phyloP scores from a whole-genome alignment of 331 rosid species.

The Saraca asoca region DNA sequence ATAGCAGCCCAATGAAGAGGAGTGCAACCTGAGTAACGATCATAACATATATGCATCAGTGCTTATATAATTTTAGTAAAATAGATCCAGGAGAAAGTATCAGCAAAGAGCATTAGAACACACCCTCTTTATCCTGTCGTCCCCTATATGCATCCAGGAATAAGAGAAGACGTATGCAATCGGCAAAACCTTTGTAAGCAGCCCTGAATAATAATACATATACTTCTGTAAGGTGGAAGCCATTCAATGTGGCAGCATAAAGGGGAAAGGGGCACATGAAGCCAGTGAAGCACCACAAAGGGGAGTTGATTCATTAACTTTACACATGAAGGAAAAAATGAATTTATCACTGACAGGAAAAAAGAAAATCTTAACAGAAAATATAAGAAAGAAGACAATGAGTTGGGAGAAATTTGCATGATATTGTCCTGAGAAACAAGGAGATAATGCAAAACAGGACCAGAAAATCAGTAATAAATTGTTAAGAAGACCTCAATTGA shows the following conservation, averaged over 20 bases:
- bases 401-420: neutral
- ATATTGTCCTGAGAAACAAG: slow-evolving; percentile 23
- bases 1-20: slow-evolving; percentile 99
- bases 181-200: slow-evolving; percentile 95
- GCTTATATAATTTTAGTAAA: slow-evolving; percentile 26
- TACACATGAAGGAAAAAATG: neutral
- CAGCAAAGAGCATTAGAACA: slow-evolving; percentile 29
- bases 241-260: neutral
- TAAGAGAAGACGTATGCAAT: slow-evolving; percentile 84
- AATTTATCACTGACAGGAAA: slow-evolving; percentile 5
- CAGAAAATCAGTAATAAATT: slow-evolving; percentile 5
- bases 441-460: neutral
- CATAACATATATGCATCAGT: neutral
- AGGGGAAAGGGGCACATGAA: slow-evolving; percentile 19
- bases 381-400: neutral
- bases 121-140: slow-evolving; percentile 95
- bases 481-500: slow-evolving; percentile 1
- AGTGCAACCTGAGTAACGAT: slow-evolving; percentile 69
- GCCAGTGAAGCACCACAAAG: slow-evolving; percentile 12
- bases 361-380: neutral
- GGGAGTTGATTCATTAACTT: slow-evolving; percentile 1
- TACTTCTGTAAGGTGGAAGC: too few relatives aligned
- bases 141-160: slow-evolving; percentile 89
- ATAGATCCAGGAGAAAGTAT: slow-evolving; percentile 4
- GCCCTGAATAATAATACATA: neutral